A percentile compares a stretch with the other conserved stretches of the same genome.
phyloP scores from a whole-genome alignment of 441 rosid species.

The Euphorbia schlechtendalii region DNA sequence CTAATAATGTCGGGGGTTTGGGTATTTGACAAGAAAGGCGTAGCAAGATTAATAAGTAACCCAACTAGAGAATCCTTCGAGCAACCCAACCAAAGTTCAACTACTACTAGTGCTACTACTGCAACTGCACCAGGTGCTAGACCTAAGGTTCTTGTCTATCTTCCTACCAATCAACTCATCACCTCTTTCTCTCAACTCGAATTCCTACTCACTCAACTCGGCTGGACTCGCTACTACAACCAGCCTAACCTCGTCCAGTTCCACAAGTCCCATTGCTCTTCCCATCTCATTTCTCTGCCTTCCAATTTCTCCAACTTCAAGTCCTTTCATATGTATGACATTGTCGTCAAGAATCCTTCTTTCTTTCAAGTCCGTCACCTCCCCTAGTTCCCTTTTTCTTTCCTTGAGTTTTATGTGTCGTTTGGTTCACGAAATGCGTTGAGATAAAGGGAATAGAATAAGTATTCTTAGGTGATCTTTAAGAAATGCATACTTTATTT shows the following conservation, averaged over 20 bases:
- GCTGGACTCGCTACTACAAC: conserved; percentile 52
- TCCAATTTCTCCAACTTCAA: conserved; percentile 32
- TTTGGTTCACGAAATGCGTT: too few relatives aligned
- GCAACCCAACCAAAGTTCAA: conserved; percentile 22
- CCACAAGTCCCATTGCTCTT: conserved; percentile 41
- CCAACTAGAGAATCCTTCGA: conserved; percentile 63
- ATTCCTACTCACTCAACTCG: conserved; percentile 44
- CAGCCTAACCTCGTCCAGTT: conserved; percentile 46
- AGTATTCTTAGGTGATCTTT: too few relatives aligned
- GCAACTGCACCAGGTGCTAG: conserved; percentile 73
- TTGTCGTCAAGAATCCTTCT: conserved; percentile 57
- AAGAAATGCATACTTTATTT: too few relatives aligned
- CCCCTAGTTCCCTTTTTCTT: not conserved
- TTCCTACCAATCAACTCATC: conserved; percentile 49
- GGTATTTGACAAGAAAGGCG: conserved; percentile 61
- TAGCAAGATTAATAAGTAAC: conserved; percentile 46
- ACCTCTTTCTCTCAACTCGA: conserved; percentile 44
- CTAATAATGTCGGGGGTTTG: conserved; percentile 55
- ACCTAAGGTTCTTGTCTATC: conserved; percentile 55
- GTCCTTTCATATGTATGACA: conserved; percentile 50
- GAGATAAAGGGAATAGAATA: too few relatives aligned
- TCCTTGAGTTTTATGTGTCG: too few relatives aligned
- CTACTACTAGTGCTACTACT: conserved; percentile 30
- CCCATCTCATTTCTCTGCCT: conserved; percentile 54
- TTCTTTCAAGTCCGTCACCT: conserved; percentile 57